These are phyloP conservation scores for Arachnomyces sp. DNA, from an alignment of 2,329 filamentous ascomycete species.

Conservation along the genomic window DNA sequence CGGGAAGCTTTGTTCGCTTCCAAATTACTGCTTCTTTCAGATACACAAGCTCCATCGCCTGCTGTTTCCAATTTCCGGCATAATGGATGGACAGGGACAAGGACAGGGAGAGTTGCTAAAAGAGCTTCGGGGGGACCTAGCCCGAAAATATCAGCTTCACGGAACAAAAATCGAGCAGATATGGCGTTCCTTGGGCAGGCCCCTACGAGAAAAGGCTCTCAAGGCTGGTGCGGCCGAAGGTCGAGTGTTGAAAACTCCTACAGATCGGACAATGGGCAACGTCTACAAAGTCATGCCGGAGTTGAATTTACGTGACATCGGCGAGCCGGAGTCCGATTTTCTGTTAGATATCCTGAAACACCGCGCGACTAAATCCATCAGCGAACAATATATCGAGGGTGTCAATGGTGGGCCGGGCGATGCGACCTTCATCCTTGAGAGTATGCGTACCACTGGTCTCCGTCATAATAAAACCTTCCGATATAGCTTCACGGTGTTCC, in stretches of 20 bases:
- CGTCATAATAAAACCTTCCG: constrained; percentile 20
- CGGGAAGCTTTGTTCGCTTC: too few relatives aligned
- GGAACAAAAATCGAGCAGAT: constrained; percentile 26
- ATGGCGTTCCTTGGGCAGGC: constrained; percentile 35
- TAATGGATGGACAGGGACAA: too few relatives aligned
- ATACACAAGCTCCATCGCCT: too few relatives aligned
- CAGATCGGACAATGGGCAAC: constrained; percentile 31
- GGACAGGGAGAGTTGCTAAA: too few relatives aligned
- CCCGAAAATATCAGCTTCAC: constrained; percentile 32
- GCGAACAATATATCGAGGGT: constrained; percentile 29
- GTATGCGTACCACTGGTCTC: constrained; percentile 29
- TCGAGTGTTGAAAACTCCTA: constrained; percentile 27
- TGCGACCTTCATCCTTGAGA: constrained; percentile 25
- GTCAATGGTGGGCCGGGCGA: constrained; percentile 30
- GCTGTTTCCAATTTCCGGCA: too few relatives aligned
- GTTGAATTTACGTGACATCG: constrained; percentile 38
- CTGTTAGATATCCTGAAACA: constrained; percentile 34
- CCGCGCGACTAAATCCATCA: constrained; percentile 28
- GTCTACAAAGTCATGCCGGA: constrained; percentile 37
- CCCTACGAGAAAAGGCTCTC: constrained; percentile 29
- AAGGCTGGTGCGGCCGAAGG: constrained; percentile 27
- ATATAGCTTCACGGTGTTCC: constrained; percentile 33
- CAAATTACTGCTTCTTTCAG: too few relatives aligned
- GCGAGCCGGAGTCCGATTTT: constrained; percentile 27
- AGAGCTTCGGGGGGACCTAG: constrained; percentile 25